Percentiles rank a stretch among this genome's conserved stretches.
Conservation (phyloP, 192 early-diverging fungal species). For the Borealophlyctis nickersoniae region DNA sequence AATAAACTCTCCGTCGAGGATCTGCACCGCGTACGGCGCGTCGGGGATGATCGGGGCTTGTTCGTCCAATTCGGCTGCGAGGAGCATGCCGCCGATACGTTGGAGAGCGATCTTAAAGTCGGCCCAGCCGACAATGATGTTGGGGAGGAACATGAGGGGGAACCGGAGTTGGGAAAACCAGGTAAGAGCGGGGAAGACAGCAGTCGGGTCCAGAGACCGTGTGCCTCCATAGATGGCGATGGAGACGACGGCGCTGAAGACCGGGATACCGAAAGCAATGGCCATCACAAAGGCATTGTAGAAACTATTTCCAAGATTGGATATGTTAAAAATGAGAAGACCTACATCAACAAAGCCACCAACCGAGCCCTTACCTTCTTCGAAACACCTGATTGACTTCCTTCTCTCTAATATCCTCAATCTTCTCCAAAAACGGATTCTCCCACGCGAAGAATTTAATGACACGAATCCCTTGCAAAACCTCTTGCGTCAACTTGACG, state of each 20-base stretch:
- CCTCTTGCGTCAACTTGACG: conserved; percentile 68
- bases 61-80: conserved; percentile 61
- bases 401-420: conserved; percentile 48
- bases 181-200: conserved; percentile 46
- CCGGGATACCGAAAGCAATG: conserved; percentile 47
- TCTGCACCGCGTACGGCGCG: conserved; percentile 47
- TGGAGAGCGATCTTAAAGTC: conserved; percentile 50
- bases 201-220: conserved; percentile 27
- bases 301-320: not conserved
- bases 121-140: conserved; percentile 38
- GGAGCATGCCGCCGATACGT: conserved; percentile 50
- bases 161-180: conserved; percentile 47
- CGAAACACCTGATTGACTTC: conserved; percentile 42
- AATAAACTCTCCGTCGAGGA: conserved; percentile 60
- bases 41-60: conserved; percentile 39
- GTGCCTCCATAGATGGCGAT: conserved; percentile 45
- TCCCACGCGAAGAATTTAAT: conserved; percentile 79
- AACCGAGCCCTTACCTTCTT: conserved; percentile 4
- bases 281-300: conserved; percentile 41
- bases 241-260: conserved; percentile 36
- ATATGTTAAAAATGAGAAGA: not conserved
- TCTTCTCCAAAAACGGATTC: conserved; percentile 56
- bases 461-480: conserved; percentile 68
- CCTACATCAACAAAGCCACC: not conserved
- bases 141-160: conserved; percentile 57